A percentile compares a stretch with the other conserved stretches of the same genome.
Evolutionary conservation across 2,329 filamentous ascomycete genomes (phyloP).

Genomic region (Sclerotinia subarctica): DNA sequence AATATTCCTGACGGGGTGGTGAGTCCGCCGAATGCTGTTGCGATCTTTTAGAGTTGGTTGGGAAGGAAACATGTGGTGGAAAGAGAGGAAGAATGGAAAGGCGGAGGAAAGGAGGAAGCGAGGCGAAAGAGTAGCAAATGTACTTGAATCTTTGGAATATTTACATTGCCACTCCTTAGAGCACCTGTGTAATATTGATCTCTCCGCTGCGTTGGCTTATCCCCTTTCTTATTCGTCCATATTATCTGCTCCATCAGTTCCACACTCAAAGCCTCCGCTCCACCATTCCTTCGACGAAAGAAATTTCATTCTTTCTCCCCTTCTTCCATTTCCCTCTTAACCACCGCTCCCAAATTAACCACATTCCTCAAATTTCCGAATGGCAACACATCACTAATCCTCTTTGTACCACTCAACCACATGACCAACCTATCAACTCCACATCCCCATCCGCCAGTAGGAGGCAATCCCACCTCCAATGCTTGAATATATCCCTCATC

Average conservation of each 20-base stretch:
- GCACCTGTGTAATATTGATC: too few species aligned
- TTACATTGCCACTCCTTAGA: too few species aligned
- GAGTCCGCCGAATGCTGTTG: slow-evolving; percentile 34
- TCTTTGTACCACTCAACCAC: slow-evolving; percentile 74
- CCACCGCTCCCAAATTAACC: slow-evolving; percentile 44
- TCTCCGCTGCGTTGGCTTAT: too few species aligned
- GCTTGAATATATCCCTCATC: slow-evolving; percentile 77
- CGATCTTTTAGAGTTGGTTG: slow-evolving; percentile 18
- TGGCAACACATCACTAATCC: slow-evolving; percentile 80
- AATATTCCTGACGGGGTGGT: slow-evolving; percentile 42
- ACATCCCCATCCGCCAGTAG: slow-evolving; percentile 92
- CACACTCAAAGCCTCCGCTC: background rate
- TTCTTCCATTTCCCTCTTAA: background rate
- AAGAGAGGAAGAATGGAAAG: background rate
- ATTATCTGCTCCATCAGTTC: too few species aligned
- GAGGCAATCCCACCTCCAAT: slow-evolving; percentile 85
- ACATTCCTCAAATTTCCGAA: slow-evolving; percentile 82
- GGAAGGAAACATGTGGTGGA: background rate
- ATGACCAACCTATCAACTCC: slow-evolving; percentile 89
- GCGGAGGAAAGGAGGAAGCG: too few species aligned
- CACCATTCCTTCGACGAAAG: too few species aligned
- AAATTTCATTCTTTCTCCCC: background rate
- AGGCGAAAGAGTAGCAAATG: background rate
- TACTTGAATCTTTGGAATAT: background rate
- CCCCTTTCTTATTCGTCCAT: too few species aligned